Base-by-base conservation (phyloP, 2,329 filamentous ascomycete genomes). In the Cordyceps fumosorosea region DNA sequence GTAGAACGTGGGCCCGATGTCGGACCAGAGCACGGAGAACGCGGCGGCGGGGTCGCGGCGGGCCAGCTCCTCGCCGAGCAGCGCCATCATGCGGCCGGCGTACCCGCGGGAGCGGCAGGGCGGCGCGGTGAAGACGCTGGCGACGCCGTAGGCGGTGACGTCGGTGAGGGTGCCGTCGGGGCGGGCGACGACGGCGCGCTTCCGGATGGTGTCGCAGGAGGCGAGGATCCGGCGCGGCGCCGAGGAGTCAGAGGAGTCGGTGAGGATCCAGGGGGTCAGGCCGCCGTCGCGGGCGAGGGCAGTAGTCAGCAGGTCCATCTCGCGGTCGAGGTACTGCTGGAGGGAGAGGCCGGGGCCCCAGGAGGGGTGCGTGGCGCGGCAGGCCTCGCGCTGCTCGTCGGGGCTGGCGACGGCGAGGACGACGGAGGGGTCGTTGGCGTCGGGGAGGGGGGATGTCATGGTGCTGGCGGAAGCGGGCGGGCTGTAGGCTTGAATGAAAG, bases 1-100 rank as follows among this genome's bases (percentile, higher is more conserved):
- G 75, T 97, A 97, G 75, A 92, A 97, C 45, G 78, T 77, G 78
- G 91, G 89, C 22, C 93, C 91, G 66, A 96, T 92, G 69, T 96
- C 91, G 10, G 91, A 96, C 74, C 87, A 96, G 10, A 97, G 80
- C 8, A 96, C 83, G 0, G 90, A 93, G 73, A 93, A 95, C 16
- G 74, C 65, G 72, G 80, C 71, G 56, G 77, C 75, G 29, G 69
- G 44, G 66, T 69, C 56, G 65, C 65, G 64, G 1, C 59, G 59
- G 16, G 66, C 66, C 26, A 85, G 72, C 42, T 67, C 66, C 10
- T 69, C 65, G 16, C 82, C 85, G 42, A 95, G 71, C 67, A 93
- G 86, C 48, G 74, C 73, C 73, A 93, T 83, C 87, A 95, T 93
- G 61, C 88, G 81, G 62, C 82, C 83, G 0, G 90, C 91, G 74